Base-by-base conservation (phyloP, 257 asterid genomes). In the Hygrophila difformis region DNA sequence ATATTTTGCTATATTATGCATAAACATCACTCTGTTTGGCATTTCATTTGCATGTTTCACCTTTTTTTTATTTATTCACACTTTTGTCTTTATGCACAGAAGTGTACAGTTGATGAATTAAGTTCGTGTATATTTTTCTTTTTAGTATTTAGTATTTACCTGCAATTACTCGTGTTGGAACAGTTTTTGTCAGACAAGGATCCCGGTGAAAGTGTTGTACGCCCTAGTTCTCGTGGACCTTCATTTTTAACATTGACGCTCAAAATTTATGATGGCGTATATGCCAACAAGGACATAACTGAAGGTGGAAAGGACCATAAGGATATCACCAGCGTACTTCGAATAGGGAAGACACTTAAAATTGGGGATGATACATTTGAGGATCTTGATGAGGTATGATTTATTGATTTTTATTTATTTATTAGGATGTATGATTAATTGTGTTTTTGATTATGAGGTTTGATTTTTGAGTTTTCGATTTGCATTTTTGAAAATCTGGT, bases 311-410 rank as follows among this genome's bases (percentile, higher is more conserved):
- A 91, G 73, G 98, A 91, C 35, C 82, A 72, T 63, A 86, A 82
- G 71, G 96, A 91, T 51, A 75, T 91, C 57, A 91, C 92, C 38
- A 91, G 98, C 76, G 57, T 86, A 81, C 88, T 86, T 51, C 87
- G 81, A 36, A 91, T 91, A 31, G 96, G 98, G 58, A 86, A 86
- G 60, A 82, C 87, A 36, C 61, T 89, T 62, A 89, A 85, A 78
- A 82, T 89, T 57, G 98, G 96, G 26, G 98, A 85, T 41, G 98
- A 89, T 63, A 77, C 93, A n/a, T 89, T 75, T 66, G 98, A 89
- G 62, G 98, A 89, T 76, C 89, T 89, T 59, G 98, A 89, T 56
- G 98, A 89, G 91, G 98, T 85, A 73, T 73, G 96, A 79, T 10
- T n/a, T n/a, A n/a, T 57, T 55, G 9, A 8, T 18, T 55, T 52